Evolutionary conservation across 1,284 basidiomycete genomes (phyloP), one percentile per base, ranked within the genome.

Genomic region (Marasmius fiardii): DNA sequence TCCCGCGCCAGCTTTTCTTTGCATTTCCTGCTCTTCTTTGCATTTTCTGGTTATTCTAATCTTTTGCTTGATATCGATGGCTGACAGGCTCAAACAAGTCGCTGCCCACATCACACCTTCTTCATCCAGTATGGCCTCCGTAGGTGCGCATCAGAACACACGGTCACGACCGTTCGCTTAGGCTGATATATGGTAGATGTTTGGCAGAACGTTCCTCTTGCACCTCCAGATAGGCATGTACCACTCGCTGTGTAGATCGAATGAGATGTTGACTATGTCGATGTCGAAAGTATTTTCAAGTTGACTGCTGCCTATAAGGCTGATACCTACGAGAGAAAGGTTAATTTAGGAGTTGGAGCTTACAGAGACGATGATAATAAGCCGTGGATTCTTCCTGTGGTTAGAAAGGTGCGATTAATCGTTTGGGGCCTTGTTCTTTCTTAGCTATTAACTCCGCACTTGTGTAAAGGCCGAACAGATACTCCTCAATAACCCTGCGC

Each of bases 341-440:
- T 98, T 68, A 98, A 98, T 73, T 80, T 99, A 18, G 92, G 95
- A 47, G 86, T 95, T 28, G 91, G 92, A 44, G 93, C 94, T 1
- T 95, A 95, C 70, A 79, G 93, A 55, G 93, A 96, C 65, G 83
- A 95, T 65, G 72, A 89, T 63, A 85, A 81, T 66, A 93, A 90
- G 71, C 86, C 94, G 2, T 97, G 93, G 87, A 83, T 96, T 20
- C 83, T 96, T n/a, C 95, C 95, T 20, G 92, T 93, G 31, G 89
- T 96, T 12, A 88, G 86, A 68, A 93, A 93, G 80, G 93, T 90
- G 59, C 58, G 74, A 63, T 41, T 45, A 53, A 31, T 37, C 28
- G 35, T 45, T 51, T 43, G 47, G 57, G 43, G 55, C 39, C 52
- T 50, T 52, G 48, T 20, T 49, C 41, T 37, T 14, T 43, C 31